Base-by-base conservation (phyloP, 331 rosid genomes). In the Rosa hybrid region DNA sequence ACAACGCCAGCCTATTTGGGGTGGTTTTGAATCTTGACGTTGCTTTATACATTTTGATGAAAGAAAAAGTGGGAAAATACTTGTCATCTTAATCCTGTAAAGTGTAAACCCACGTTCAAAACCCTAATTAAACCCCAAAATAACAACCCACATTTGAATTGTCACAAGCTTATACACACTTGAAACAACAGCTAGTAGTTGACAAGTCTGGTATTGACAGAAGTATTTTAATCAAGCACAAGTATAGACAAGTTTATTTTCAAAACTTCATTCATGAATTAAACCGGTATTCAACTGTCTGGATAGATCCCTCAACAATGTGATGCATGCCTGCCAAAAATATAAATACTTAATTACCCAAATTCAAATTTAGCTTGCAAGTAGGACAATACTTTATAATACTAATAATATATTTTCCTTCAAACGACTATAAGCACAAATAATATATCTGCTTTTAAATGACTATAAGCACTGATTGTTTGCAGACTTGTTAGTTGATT, bases 1-100 rank as follows among this genome's bases (percentile, higher is more conserved):
- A 85, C 92, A 86, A 71, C 18, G 85, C 82, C 91, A 85, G 75
- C 92, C 81, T 88, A 84, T 78, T 82, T 75, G 12, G 45, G 79
- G 49, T 78, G 79, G 38, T 44, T 21, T 72, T 12, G 49, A 16
- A 60, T 17, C 62, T 45, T 20, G 12, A 67, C 11, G n/a, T 56
- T 39, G 68, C 68, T 74, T 41, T 75, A 30, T 8, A 64, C 20
- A 64, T 64, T 13, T 34, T 5, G 70, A 4, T 14, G 8, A 23
- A 23, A 12, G 23, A 56, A 8, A 20, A 16, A 8, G 27, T 8
- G 0, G 34, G 38, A 60, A 60, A 3, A 23, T 9, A 60, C 0
- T 21, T 60, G 25, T 23, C 25, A 4, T 21, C 12, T 34, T 57
- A 46, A 69, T 8, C 53, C 74, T 69, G 74, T 69, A 69, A 69